Percentiles rank a stretch among this genome's conserved stretches.
phyloP scores from a whole-genome alignment of 371 early-diverging fungal species.

The Saksenaea vasiformis region DNA sequence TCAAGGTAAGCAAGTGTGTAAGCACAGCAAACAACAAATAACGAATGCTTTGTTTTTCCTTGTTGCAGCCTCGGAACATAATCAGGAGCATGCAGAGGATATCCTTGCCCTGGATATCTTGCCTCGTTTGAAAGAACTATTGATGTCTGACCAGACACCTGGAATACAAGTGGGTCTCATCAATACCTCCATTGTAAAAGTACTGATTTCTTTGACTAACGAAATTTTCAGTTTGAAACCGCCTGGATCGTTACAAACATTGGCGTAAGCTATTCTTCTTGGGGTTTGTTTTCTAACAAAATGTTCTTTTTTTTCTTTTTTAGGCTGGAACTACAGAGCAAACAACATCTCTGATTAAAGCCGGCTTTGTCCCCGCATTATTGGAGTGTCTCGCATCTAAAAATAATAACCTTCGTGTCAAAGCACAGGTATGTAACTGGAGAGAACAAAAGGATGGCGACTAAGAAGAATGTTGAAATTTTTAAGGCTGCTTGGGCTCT shows the following conservation, averaged over 20 bases:
- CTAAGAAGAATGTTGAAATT: neutral
- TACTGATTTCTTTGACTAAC: neutral
- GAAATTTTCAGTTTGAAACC: slow-evolving; percentile 49
- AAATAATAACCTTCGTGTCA: slow-evolving; percentile 19
- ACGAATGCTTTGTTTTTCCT: neutral
- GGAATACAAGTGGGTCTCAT: slow-evolving; percentile 29
- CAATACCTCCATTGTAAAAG: neutral
- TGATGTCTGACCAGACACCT: slow-evolving; percentile 17
- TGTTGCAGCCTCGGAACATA: slow-evolving; percentile 1
- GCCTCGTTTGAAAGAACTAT: slow-evolving; percentile 34
- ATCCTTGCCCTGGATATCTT: slow-evolving; percentile 36
- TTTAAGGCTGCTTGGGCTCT: slow-evolving; percentile 49
- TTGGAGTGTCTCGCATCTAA: slow-evolving; percentile 19
- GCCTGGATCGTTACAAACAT: slow-evolving; percentile 67
- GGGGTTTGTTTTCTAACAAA: neutral
- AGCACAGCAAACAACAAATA: neutral
- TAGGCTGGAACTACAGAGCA: slow-evolving; percentile 62
- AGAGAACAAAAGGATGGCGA: neutral
- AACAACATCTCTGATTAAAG: slow-evolving; percentile 44
- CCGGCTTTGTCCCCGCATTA: slow-evolving; percentile 47
- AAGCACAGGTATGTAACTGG: slow-evolving; percentile 42
- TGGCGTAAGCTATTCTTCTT: slow-evolving; percentile 43
- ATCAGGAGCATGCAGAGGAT: slow-evolving; percentile 26
- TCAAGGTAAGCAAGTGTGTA: slow-evolving; percentile 27
- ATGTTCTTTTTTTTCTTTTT: neutral